Percentiles rank a stretch among this genome's conserved stretches.
These are phyloP conservation scores for Neurospora sp. DNA, from an alignment of 495 filamentous ascomycete species.

Conservation along the genomic window DNA sequence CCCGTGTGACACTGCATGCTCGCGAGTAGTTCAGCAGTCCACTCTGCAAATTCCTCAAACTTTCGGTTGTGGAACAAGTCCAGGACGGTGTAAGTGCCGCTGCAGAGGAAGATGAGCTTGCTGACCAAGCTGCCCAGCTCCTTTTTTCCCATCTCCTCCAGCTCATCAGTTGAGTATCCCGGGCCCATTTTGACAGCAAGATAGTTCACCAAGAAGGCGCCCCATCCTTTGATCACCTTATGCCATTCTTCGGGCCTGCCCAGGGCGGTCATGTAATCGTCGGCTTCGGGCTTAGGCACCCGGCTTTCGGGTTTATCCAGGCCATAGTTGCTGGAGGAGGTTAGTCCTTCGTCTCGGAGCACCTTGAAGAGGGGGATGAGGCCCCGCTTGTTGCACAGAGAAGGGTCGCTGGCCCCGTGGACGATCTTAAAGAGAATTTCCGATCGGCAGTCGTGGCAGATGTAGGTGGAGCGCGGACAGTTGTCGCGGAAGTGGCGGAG, in stretches of 20 bases:
- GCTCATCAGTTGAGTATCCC: not conserved
- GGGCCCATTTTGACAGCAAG: not conserved
- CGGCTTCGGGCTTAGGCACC: not conserved
- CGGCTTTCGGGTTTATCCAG: not conserved
- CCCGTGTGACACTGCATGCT: not conserved
- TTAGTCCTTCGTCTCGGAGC: not conserved
- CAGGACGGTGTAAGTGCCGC: not conserved
- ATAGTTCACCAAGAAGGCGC: not conserved
- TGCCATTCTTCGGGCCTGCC: not conserved
- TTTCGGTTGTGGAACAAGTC: not conserved
- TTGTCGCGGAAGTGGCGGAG: not conserved
- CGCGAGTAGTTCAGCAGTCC: not conserved
- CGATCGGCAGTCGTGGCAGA: not conserved
- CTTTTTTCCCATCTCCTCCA: not conserved
- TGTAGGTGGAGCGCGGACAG: not conserved
- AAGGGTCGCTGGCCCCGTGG: not conserved
- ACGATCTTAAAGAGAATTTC: not conserved
- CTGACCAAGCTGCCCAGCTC: not conserved
- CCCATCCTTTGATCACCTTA: not conserved
- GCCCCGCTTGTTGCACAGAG: not conserved
- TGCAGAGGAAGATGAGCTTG: not conserved
- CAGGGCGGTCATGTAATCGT: not conserved
- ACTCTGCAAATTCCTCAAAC: not conserved
- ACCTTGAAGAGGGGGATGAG: not conserved
- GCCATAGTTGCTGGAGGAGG: not conserved